These are phyloP conservation scores for Rhododendron ferrugineum DNA, from an alignment of 148 eudicot genomes.

Conservation along the genomic window DNA sequence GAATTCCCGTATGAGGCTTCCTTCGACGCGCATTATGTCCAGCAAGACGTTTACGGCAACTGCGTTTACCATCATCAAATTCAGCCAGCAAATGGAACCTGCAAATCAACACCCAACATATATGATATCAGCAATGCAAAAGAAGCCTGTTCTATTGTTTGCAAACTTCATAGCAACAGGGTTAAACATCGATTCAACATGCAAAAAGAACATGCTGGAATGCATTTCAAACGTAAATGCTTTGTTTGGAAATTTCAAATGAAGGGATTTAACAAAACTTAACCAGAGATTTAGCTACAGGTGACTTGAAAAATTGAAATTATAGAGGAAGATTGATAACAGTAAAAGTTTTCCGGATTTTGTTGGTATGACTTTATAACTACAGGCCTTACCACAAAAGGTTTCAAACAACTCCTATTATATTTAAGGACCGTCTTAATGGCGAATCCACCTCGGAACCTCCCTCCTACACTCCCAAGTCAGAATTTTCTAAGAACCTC, in stretches of 20 bases:
- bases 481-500: background rate
- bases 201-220: background rate
- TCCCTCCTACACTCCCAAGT: background rate
- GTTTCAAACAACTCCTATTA: background rate
- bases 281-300: background rate
- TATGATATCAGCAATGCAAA: background rate
- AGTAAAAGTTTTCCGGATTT: background rate
- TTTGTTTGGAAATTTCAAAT: background rate
- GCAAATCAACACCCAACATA: constrained; percentile 2
- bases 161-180: background rate
- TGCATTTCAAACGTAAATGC: background rate
- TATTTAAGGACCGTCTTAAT: background rate
- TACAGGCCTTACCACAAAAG: background rate
- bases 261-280: background rate
- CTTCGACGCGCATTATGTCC: constrained; percentile 80
- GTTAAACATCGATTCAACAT: background rate
- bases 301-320: background rate
- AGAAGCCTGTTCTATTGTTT: background rate
- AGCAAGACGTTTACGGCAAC: constrained; percentile 95
- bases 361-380: background rate
- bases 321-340: background rate
- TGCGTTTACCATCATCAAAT: constrained; percentile 91
- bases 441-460: background rate
- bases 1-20: constrained; percentile 26
- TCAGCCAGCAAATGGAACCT: constrained; percentile 85